phyloP scores from a whole-genome alignment of 805 yeast species.

The Soucietia sequanensis region DNA sequence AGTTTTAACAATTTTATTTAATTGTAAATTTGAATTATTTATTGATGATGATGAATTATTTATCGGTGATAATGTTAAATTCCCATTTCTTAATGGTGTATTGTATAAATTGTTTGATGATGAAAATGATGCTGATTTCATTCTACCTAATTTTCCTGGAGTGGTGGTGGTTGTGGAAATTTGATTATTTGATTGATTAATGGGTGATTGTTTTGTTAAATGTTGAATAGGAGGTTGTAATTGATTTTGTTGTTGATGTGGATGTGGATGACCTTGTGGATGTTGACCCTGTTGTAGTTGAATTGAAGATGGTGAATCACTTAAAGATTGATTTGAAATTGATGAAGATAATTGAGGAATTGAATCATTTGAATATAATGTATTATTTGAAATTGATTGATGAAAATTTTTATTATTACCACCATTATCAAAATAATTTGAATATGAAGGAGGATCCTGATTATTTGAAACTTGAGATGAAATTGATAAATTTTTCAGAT shows the following conservation, averaged over 20 bases:
- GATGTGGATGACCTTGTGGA: conserved; percentile 10
- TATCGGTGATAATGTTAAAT: conserved; percentile 19
- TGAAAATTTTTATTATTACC: conserved; percentile 2
- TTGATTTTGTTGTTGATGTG: conserved; percentile 5
- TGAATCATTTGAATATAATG: conserved; percentile 30
- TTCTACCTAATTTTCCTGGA: conserved; percentile 32
- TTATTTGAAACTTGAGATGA: conserved; percentile 22
- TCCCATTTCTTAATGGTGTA: conserved; percentile 34
- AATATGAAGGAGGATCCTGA: conserved; percentile 18
- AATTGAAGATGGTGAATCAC: conserved; percentile 30
- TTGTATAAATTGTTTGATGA: conserved; percentile 20
- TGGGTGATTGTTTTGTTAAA: conserved; percentile 4
- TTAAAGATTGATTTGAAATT: conserved; percentile 32
- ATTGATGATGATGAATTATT: conserved; percentile 13
- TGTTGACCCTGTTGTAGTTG: no score
- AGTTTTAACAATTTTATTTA: conserved; percentile 32
- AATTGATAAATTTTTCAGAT: conserved; percentile 17
- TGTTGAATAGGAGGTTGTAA: no score
- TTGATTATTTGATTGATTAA: no score
- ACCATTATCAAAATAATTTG: conserved; percentile 1
- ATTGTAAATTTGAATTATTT: background rate
- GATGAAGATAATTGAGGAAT: conserved; percentile 37
- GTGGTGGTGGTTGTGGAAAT: conserved; percentile 22
- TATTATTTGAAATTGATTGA: conserved; percentile 19
- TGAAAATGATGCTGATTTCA: conserved; percentile 33